phyloP scores from a whole-genome alignment of 495 filamentous ascomycete species.

The Annulohypoxylon stygium region DNA sequence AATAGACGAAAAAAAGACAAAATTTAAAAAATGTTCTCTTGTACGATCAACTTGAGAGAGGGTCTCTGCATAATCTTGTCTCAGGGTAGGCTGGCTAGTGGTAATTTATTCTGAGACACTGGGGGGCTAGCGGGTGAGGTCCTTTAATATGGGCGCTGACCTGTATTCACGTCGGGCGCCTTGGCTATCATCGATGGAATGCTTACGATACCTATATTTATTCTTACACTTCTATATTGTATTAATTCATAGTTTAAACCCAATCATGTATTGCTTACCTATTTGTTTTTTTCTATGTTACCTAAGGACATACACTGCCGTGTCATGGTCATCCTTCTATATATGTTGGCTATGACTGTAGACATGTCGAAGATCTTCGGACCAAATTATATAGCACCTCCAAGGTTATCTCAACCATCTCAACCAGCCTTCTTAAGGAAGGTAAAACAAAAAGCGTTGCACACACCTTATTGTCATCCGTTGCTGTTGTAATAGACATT shows the following conservation, averaged over 20 bases:
- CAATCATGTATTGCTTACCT: background rate
- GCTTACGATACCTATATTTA: background rate
- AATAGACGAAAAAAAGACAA: conserved; percentile 53
- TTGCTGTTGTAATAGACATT: background rate
- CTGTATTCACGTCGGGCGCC: background rate
- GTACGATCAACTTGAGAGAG: background rate
- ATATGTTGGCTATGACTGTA: background rate
- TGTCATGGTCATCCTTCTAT: background rate
- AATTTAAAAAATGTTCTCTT: conserved; percentile 29
- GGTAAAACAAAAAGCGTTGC: background rate
- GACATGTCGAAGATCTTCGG: conserved; percentile 4
- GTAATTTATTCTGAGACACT: conserved; percentile 18
- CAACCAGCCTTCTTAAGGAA: background rate
- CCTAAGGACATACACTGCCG: background rate
- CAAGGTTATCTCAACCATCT: background rate
- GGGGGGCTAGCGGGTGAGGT: background rate
- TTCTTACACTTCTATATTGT: conserved; percentile 1
- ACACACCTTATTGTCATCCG: background rate
- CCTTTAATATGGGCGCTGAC: background rate
- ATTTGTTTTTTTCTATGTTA: background rate
- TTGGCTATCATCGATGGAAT: background rate
- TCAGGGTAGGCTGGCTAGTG: conserved; percentile 4
- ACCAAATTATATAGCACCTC: background rate
- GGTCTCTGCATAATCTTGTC: background rate
- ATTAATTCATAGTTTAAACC: background rate